Conservation (phyloP, 345 rosid species). For the Jatropha curcas region DNA sequence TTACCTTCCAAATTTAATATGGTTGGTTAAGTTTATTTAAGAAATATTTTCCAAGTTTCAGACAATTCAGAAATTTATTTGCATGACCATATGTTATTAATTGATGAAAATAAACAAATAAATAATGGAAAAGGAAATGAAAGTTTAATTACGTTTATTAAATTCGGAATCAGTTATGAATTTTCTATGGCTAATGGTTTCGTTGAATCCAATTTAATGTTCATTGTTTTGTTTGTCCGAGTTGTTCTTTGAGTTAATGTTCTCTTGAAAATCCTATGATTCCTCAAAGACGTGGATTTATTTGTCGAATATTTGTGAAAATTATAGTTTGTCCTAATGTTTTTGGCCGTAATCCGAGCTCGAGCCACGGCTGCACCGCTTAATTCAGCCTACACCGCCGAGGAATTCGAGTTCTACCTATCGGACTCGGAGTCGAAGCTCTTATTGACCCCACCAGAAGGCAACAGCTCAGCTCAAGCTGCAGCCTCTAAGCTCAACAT, state of each 20-base stretch:
- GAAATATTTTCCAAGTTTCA: too few species aligned
- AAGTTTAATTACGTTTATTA: too few species aligned
- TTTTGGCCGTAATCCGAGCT: conserved; percentile 60
- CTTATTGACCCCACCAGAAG: conserved; percentile 39
- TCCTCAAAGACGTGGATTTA: not conserved
- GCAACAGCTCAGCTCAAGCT: conserved; percentile 40
- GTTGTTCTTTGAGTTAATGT: not conserved
- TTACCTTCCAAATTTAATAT: not conserved
- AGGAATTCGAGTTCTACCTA: conserved; percentile 73
- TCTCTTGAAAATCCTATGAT: not conserved
- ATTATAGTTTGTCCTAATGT: conserved; percentile 65
- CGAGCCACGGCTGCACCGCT: conserved; percentile 70
- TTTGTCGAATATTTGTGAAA: not conserved
- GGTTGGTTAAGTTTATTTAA: not conserved
- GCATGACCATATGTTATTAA: too few species aligned
- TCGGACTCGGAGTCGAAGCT: conserved; percentile 69
- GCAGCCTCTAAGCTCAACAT: conserved; percentile 58
- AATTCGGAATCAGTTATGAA: too few species aligned
- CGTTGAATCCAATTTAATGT: not conserved
- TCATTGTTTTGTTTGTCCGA: too few species aligned
- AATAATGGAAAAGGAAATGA: too few species aligned
- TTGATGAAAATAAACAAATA: too few species aligned
- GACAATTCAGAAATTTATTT: too few species aligned
- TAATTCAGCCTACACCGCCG: conserved; percentile 60
- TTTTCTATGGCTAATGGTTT: too few species aligned